Evolutionary conservation across 176 grass and related monocot genomes (phyloP).

Genomic region (Zoysia japonica): DNA sequence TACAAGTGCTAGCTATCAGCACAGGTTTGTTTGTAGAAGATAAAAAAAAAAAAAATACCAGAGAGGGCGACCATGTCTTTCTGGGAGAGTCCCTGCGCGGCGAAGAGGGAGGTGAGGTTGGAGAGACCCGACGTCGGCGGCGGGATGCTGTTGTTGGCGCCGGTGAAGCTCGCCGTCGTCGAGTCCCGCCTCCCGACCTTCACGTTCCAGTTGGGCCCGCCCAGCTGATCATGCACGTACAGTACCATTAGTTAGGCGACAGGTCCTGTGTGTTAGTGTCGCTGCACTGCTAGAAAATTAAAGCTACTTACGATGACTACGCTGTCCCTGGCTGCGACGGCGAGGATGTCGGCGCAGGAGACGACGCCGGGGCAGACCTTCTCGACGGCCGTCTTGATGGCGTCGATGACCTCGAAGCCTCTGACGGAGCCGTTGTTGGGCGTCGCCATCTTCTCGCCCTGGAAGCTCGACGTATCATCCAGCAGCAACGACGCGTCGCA

Average conservation of each 20-base stretch:
- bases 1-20: background rate
- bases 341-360: constrained; percentile 86
- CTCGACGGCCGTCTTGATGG: constrained; percentile 72
- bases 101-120: constrained; percentile 60
- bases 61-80: constrained; percentile 64
- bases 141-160: constrained; percentile 66
- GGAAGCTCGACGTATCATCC: constrained; percentile 58
- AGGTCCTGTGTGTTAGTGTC: background rate
- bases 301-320: constrained; percentile 43
- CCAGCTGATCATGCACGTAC: constrained; percentile 18
- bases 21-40: background rate
- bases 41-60: constrained; percentile 8
- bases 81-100: constrained; percentile 56
- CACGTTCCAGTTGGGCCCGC: constrained; percentile 57
- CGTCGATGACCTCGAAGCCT: constrained; percentile 78
- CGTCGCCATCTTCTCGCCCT: constrained; percentile 61
- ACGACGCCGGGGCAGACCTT: constrained; percentile 63
- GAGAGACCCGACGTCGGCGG: constrained; percentile 41
- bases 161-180: constrained; percentile 51
- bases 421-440: constrained; percentile 67
- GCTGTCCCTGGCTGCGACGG: constrained; percentile 62
- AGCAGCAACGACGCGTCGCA: constrained; percentile 81
- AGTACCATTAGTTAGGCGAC: background rate
- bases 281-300: background rate
- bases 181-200: constrained; percentile 65